Evolutionary conservation across 1,284 basidiomycete species (phyloP).

Genomic region (Pseudozyma tsukubaensis): DNA sequence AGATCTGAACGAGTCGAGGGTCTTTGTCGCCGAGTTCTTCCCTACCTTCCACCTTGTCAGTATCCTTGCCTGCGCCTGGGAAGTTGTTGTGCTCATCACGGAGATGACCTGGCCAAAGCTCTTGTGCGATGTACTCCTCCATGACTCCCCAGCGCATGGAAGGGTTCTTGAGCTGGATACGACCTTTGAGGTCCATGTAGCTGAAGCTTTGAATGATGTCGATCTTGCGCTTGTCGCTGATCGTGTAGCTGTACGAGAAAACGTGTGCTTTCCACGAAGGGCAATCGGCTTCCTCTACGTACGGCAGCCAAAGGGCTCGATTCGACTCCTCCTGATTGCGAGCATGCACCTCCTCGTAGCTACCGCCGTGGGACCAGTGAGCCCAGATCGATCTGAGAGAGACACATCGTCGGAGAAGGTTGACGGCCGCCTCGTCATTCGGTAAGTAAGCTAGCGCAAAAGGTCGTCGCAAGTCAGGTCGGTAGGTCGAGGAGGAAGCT

Average conservation of each 20-base stretch:
- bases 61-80: slow-evolving; percentile 35
- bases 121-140: slow-evolving; percentile 81
- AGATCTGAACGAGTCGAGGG: slow-evolving; percentile 59
- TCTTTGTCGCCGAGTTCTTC: slow-evolving; percentile 54
- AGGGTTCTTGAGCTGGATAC: slow-evolving; percentile 84
- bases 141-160: slow-evolving; percentile 82
- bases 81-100: slow-evolving; percentile 41
- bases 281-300: slow-evolving; percentile 26
- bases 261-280: slow-evolving; percentile 62
- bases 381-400: slow-evolving; percentile 78
- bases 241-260: slow-evolving; percentile 57
- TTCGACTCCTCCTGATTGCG: slow-evolving; percentile 40
- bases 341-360: slow-evolving; percentile 59
- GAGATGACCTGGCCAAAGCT: slow-evolving; percentile 40
- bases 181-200: slow-evolving; percentile 85
- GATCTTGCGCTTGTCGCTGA: slow-evolving; percentile 45
- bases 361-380: slow-evolving; percentile 63
- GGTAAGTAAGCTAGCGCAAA: slow-evolving; percentile 58
- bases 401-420: slow-evolving; percentile 83
- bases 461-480: slow-evolving; percentile 49
- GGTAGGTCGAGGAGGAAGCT: slow-evolving; percentile 33
- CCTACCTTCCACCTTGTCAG: slow-evolving; percentile 24
- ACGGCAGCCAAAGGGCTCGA: slow-evolving; percentile 26
- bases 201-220: slow-evolving; percentile 82
- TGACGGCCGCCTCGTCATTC: slow-evolving; percentile 75